Evolutionary conservation across 140 eudicot genomes (phyloP).

Genomic region (Flaveria floridana): DNA sequence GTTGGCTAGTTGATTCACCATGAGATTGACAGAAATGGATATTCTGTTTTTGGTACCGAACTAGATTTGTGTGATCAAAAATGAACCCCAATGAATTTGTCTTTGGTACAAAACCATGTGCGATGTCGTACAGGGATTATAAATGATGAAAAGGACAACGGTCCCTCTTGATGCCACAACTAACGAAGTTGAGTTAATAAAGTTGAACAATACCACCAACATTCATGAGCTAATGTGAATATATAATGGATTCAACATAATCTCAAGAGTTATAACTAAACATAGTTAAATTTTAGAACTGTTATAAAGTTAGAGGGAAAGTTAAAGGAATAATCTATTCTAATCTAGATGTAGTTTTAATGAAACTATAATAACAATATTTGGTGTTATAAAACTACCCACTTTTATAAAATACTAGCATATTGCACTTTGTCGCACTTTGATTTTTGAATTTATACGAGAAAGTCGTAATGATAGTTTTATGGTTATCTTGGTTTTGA

Average conservation of each 20-base stretch:
- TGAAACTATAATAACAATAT: too few species aligned
- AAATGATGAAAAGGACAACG: neutral
- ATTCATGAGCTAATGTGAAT: neutral
- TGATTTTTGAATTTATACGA: too few species aligned
- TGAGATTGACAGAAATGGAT: constrained; percentile 8
- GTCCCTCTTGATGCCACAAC: neutral
- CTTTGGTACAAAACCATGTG: constrained; percentile 17
- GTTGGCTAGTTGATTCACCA: constrained; percentile 16
- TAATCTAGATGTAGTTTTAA: too few species aligned
- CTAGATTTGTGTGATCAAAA: neutral
- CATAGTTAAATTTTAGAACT: neutral
- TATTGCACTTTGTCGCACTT: too few species aligned
- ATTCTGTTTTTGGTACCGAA: neutral
- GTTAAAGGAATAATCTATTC: too few species aligned
- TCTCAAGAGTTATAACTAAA: neutral
- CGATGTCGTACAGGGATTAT: neutral
- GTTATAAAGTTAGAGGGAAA: neutral
- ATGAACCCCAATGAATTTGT: neutral
- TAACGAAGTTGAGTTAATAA: neutral
- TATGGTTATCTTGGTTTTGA: too few species aligned
- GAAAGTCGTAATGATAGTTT: too few species aligned
- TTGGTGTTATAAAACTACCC: too few species aligned
- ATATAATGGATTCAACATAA: neutral
- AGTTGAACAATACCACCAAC: neutral
- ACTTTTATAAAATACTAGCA: too few species aligned